Evolutionary conservation across 2,329 filamentous ascomycete genomes (phyloP), one percentile per base, ranked within the genome.

Genomic region (Grosmannia serpens): DNA sequence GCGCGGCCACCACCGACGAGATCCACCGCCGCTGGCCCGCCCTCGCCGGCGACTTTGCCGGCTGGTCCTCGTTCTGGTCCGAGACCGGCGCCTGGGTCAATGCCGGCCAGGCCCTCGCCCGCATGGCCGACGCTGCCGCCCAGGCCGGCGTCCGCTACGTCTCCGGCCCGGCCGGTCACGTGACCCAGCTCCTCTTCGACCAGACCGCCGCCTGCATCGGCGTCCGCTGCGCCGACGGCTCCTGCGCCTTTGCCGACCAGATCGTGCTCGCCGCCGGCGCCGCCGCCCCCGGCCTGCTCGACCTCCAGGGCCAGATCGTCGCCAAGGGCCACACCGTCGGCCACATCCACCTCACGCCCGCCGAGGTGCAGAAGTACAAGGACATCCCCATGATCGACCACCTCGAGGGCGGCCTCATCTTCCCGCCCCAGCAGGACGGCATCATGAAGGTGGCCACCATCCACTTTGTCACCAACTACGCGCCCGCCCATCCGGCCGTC

Each of bases 261-360:
- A 73, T 78, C 2, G 74, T 85, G 13, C 70, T 82, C 0, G 74
- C 81, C 0, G 35, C 53, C n/a, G 58, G 58, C 7, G 58, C 58
- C 1, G 58, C 53, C 1, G 49, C 58, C 11, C 53, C 74, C 1
- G 70, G 65, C 0, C 66, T 85, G 1, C 58, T 77, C 0, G 69
- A 76, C 17, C 65, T 80, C 1, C 77, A 77, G 3, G 68, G 67
- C 0, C 76, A 79, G 47, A 73, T 82, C 3, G 75, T 77, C 0
- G 82, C 82, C 3, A 80, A 80, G 59, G 77, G 74, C 0, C 85
- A 80, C 77, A 76, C 78, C 0, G 76, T 86, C 2, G 82, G 79
- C 0, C 82, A 86, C 64, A 71, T 85, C 2, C 76, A 78, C 47
- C 73, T 86, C 1, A 81, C 75, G 0, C 73, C 78, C 7, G 74